Conservation (phyloP, 2,329 filamentous ascomycete genomes). For the Fusarium setosum region DNA sequence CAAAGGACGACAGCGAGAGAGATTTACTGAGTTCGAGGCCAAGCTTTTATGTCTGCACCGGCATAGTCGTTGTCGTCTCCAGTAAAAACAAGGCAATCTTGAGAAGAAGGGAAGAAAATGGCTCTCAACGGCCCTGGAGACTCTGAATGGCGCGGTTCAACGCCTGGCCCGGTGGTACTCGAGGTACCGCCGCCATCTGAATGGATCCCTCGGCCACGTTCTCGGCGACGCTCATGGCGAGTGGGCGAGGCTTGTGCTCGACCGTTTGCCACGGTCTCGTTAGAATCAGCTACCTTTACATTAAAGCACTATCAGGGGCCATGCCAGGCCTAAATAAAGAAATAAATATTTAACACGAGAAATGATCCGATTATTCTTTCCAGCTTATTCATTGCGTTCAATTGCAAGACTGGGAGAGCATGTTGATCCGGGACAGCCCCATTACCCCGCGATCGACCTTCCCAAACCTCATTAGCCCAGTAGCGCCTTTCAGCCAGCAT, state of each 20-base stretch:
- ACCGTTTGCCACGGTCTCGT: background rate
- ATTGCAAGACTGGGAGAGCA: too few relatives aligned
- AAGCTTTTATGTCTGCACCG: background rate
- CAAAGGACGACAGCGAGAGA: background rate
- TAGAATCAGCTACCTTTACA: too few relatives aligned
- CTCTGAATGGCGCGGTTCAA: constrained; percentile 39
- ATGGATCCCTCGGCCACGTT: constrained; percentile 39
- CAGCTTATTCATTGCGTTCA: too few relatives aligned
- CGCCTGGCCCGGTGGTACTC: constrained; percentile 18
- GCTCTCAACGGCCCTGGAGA: constrained; percentile 5
- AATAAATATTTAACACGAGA: too few relatives aligned
- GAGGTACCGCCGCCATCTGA: constrained; percentile 3
- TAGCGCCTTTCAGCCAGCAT: background rate
- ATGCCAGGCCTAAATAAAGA: too few relatives aligned
- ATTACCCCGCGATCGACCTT: background rate
- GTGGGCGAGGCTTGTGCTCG: constrained; percentile 20
- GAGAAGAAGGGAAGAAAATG: constrained; percentile 19
- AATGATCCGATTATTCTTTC: too few relatives aligned
- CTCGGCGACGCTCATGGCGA: constrained; percentile 35
- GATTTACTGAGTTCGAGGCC: background rate
- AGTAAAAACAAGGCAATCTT: background rate
- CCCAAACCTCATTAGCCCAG: background rate
- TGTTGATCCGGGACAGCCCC: too few relatives aligned
- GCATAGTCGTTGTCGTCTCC: background rate
- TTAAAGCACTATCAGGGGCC: too few relatives aligned